These are phyloP conservation scores for Gamsiella multidivaricata DNA, from an alignment of 192 early-diverging fungal species.

Conservation along the genomic window DNA sequence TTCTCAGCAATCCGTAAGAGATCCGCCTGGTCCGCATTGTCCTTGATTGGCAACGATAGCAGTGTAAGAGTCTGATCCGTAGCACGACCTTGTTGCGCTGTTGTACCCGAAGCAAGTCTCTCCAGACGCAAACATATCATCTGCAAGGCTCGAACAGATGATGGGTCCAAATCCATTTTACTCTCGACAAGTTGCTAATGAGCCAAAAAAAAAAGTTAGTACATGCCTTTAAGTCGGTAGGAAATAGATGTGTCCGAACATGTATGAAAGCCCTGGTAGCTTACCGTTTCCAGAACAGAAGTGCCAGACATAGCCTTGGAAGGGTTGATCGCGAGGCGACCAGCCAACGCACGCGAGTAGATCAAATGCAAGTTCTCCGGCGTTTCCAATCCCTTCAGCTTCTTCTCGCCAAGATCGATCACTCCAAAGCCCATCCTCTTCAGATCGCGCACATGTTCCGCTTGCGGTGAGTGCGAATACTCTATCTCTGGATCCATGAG, in stretches of 20 bases:
- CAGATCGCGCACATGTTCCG: constrained; percentile 56
- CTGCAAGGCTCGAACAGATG: constrained; percentile 58
- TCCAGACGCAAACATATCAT: constrained; percentile 71
- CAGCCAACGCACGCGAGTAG: constrained; percentile 14
- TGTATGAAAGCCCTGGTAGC: neutral
- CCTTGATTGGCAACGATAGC: constrained; percentile 55
- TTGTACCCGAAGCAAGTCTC: constrained; percentile 57
- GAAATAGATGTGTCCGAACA: too few species aligned
- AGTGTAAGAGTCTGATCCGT: constrained; percentile 42
- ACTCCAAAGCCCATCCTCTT: constrained; percentile 74
- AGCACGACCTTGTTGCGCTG: constrained; percentile 37
- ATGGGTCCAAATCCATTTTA: constrained; percentile 55
- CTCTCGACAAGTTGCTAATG: constrained; percentile 27
- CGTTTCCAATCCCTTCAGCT: constrained; percentile 90
- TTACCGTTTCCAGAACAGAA: constrained; percentile 27
- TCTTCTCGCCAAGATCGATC: constrained; percentile 82
- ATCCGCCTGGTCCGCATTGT: constrained; percentile 64
- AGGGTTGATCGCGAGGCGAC: constrained; percentile 22
- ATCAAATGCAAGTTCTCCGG: constrained; percentile 84
- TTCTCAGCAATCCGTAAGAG: constrained; percentile 63
- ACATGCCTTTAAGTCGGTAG: too few species aligned
- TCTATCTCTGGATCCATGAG: constrained; percentile 34
- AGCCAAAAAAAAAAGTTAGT: neutral
- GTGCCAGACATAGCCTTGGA: constrained; percentile 14
- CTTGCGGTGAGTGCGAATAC: constrained; percentile 28